These are phyloP conservation scores for Nakaseomyces bracarensis DNA, from an alignment of 1,139 yeast species.

Conservation along the genomic window DNA sequence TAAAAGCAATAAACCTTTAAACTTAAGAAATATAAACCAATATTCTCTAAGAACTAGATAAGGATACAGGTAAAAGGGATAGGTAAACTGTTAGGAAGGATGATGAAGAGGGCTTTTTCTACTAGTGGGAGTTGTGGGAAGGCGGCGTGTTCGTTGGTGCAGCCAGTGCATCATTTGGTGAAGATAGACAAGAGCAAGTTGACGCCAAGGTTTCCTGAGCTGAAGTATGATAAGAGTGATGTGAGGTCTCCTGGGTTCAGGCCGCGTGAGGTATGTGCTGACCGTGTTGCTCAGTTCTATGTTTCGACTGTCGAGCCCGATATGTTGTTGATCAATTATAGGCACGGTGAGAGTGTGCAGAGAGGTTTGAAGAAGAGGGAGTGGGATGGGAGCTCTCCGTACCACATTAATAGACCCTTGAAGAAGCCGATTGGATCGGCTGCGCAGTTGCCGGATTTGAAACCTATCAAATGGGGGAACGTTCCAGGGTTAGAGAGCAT, in stretches of 20 bases:
- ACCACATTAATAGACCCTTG: conserved; percentile 71
- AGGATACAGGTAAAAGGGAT: no score
- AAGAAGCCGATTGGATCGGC: conserved; percentile 57
- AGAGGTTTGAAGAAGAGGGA: conserved; percentile 66
- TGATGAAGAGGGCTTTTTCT: conserved; percentile 34
- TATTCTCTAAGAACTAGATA: no score
- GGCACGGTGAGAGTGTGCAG: conserved; percentile 47
- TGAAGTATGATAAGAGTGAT: conserved; percentile 60
- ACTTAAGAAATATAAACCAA: no score
- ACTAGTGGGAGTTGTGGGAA: conserved; percentile 38
- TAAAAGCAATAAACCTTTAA: no score
- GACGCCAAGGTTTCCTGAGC: conserved; percentile 59
- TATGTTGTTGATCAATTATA: conserved; percentile 65
- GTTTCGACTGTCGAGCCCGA: conserved; percentile 66
- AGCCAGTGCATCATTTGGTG: conserved; percentile 88
- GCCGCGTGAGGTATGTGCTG: conserved; percentile 67
- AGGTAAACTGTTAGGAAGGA: not conserved
- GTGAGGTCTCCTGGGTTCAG: conserved; percentile 67
- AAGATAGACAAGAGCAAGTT: conserved; percentile 62
- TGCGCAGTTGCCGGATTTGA: conserved; percentile 64
- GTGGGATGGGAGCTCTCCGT: conserved; percentile 89
- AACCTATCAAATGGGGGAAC: conserved; percentile 55
- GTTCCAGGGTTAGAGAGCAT: conserved; percentile 65
- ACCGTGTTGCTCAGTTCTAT: conserved; percentile 75
- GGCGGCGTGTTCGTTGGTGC: conserved; percentile 70